Evolutionary conservation across 2,329 filamentous ascomycete genomes (phyloP).

Genomic region (Xylariaceae sp.): DNA sequence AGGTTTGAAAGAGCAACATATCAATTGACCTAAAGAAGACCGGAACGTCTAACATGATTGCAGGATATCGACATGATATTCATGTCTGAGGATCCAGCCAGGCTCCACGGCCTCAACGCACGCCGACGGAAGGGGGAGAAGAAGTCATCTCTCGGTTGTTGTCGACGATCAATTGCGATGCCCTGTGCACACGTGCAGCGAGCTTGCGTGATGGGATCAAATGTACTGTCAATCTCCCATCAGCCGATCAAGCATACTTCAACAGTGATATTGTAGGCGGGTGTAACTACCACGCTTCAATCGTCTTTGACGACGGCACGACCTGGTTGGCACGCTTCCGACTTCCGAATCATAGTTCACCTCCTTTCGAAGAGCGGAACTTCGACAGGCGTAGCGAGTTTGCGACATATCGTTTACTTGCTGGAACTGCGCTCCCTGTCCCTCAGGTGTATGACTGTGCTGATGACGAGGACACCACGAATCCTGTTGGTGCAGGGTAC

Average conservation of each 20-base stretch:
- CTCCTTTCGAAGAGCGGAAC: constrained; percentile 14
- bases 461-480: constrained; percentile 13
- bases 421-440: constrained; percentile 10
- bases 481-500: constrained; percentile 14
- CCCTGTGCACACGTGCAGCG: constrained; percentile 10
- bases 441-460: constrained; percentile 16
- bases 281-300: constrained; percentile 14
- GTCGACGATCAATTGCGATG: constrained; percentile 12
- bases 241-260: constrained; percentile 14
- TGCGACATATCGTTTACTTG: constrained; percentile 16
- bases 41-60: constrained; percentile 9
- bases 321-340: constrained; percentile 16
- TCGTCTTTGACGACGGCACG: constrained; percentile 16
- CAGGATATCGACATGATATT: constrained; percentile 13
- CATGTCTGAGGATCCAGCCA: constrained; percentile 8
- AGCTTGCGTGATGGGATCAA: constrained; percentile 9
- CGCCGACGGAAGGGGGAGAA: constrained; percentile 9
- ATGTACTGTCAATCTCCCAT: constrained; percentile 14
- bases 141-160: constrained; percentile 13
- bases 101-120: constrained; percentile 7
- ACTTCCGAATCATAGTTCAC: constrained; percentile 13
- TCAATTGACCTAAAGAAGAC: constrained; percentile 8
- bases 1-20: constrained; percentile 10
- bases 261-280: constrained; percentile 11
- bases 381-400: constrained; percentile 17